These are phyloP conservation scores for Anethum foeniculum DNA, from an alignment of 140 eudicot species.

Conservation along the genomic window DNA sequence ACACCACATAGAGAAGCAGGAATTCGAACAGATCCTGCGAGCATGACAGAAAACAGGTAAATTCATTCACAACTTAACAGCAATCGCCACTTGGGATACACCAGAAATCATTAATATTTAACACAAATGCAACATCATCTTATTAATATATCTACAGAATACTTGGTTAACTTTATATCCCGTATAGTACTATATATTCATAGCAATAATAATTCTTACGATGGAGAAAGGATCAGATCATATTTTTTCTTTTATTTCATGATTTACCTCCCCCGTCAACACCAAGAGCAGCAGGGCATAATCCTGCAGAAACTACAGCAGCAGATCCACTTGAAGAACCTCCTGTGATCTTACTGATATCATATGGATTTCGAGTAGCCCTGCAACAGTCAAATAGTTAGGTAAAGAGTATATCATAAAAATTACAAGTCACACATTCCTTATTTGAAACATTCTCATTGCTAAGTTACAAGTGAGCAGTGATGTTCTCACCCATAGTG, in stretches of 20 bases:
- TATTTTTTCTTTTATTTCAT: neutral
- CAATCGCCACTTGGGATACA: neutral
- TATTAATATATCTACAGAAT: neutral
- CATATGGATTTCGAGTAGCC: slow-evolving; percentile 72
- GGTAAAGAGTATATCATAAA: neutral
- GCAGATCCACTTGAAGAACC: slow-evolving; percentile 99
- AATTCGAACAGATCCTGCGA: slow-evolving; percentile 83
- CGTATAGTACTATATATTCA: neutral
- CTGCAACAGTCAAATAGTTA: slow-evolving; percentile 21
- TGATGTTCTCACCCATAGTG: slow-evolving; percentile 65
- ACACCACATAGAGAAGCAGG: slow-evolving; percentile 99
- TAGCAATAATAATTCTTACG: neutral
- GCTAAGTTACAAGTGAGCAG: neutral
- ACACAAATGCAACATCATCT: neutral
- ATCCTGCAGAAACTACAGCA: slow-evolving; percentile 88
- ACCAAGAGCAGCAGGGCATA: slow-evolving; percentile 94
- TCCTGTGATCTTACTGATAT: slow-evolving; percentile 58
- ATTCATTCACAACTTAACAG: neutral
- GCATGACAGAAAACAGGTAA: slow-evolving; percentile 1
- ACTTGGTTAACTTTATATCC: neutral
- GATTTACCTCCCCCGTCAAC: slow-evolving; percentile 95
- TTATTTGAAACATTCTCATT: neutral
- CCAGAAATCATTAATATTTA: neutral
- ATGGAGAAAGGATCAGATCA: neutral
- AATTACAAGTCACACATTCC: neutral